A percentile compares a stretch with the other conserved stretches of the same genome.
Conservation (phyloP, 2,329 filamentous ascomycete genomes). For the Stachybotrys chartarum region DNA sequence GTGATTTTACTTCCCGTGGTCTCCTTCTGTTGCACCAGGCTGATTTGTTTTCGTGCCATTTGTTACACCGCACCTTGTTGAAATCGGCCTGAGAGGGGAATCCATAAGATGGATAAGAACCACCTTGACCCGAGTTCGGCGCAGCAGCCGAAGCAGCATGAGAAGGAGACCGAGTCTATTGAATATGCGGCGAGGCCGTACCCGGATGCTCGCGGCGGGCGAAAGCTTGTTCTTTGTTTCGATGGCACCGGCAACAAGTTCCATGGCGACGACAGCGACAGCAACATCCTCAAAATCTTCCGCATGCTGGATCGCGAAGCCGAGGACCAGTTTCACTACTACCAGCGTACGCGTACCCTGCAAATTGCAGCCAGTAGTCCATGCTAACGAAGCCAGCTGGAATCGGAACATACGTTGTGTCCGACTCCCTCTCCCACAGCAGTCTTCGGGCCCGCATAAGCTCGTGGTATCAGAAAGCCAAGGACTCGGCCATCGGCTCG, state of each 20-base stretch:
- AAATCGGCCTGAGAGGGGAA: no score
- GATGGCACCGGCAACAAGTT: conserved; percentile 60
- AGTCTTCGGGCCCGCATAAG: conserved; percentile 48
- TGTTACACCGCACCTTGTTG: no score
- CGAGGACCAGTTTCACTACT: conserved; percentile 56
- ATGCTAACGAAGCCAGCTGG: conserved; percentile 37
- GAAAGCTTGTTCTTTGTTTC: conserved; percentile 54
- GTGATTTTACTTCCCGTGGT: no score
- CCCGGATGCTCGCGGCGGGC: conserved; percentile 10
- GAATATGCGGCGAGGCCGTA: conserved; percentile 11
- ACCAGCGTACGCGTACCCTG: conserved; percentile 41
- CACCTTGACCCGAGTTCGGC: conserved; percentile 14
- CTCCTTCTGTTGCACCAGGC: no score
- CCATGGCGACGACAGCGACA: conserved; percentile 54
- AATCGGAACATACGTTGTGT: conserved; percentile 66
- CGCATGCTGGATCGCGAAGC: conserved; percentile 60
- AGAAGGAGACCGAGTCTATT: conserved; percentile 6
- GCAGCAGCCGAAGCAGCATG: conserved; percentile 4
- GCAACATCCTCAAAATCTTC: conserved; percentile 64
- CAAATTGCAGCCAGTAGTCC: not conserved
- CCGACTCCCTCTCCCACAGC: conserved; percentile 51
- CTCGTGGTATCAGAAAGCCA: conserved; percentile 65
- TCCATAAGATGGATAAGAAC: conserved; percentile 12
- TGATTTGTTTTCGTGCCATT: no score
- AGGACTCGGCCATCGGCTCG: conserved; percentile 72